Evolutionary conservation across 192 early-diverging fungal species (phyloP).

Genomic region (Spizellomyces punctatus): DNA sequence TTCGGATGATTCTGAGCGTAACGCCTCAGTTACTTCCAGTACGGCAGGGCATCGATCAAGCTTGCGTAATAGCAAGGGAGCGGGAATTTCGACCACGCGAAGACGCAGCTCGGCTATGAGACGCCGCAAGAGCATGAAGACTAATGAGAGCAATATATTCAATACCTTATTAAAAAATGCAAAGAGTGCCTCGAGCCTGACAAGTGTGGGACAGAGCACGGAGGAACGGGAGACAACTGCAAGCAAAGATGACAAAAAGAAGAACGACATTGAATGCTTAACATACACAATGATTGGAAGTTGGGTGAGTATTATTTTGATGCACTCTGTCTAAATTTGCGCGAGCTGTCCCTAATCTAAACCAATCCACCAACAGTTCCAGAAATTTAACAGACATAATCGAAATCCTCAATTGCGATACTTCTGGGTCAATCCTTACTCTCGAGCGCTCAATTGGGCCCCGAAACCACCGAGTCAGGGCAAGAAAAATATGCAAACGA

Average conservation of each 20-base stretch:
- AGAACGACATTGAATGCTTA: conserved; percentile 30
- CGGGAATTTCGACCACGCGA: too few relatives aligned
- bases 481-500: conserved; percentile 34
- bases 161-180: too few relatives aligned
- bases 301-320: conserved; percentile 30
- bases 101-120: too few relatives aligned
- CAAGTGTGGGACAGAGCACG: too few relatives aligned
- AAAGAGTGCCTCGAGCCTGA: too few relatives aligned
- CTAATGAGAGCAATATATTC: too few relatives aligned
- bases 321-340: neutral
- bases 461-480: conserved; percentile 39
- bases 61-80: too few relatives aligned
- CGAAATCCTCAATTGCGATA: conserved; percentile 48
- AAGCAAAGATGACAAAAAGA: neutral
- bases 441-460: conserved; percentile 47
- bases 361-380: conserved; percentile 35
- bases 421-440: conserved; percentile 56
- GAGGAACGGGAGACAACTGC: neutral
- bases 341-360: neutral
- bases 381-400: conserved; percentile 47
- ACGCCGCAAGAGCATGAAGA: too few relatives aligned
- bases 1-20: too few relatives aligned
- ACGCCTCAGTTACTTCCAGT: too few relatives aligned
- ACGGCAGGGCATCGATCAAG: too few relatives aligned
- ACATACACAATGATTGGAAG: conserved; percentile 50